phyloP scores from a whole-genome alignment of 106 monocot species.

The Platanthera guangdongensis region DNA sequence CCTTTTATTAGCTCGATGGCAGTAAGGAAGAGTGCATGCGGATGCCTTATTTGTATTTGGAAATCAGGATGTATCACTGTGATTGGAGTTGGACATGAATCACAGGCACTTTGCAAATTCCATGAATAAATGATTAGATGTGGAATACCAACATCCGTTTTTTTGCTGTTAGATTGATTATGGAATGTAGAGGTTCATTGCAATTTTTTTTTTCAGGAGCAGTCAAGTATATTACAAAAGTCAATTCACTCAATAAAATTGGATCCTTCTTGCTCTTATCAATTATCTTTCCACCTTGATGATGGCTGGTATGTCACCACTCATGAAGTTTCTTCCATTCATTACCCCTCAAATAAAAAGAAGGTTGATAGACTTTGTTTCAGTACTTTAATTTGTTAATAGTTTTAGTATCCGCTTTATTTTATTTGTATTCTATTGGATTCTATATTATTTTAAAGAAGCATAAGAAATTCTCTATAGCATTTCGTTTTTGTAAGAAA shows the following conservation, averaged over 20 bases:
- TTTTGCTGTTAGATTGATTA: background rate
- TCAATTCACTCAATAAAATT: conserved; percentile 72
- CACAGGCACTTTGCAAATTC: background rate
- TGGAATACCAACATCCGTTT: background rate
- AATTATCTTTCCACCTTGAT: conserved; percentile 93
- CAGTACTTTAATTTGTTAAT: background rate
- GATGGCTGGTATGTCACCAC: conserved; percentile 76
- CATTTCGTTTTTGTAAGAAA: conserved; percentile 2
- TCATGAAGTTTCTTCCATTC: background rate
- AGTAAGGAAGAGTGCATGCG: background rate
- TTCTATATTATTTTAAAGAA: background rate
- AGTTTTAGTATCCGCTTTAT: background rate
- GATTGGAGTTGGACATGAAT: background rate
- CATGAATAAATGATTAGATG: background rate
- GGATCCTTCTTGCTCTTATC: conserved; percentile 67
- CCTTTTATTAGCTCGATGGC: background rate
- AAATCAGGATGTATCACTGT: background rate
- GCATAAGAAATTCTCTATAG: background rate
- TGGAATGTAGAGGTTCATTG: background rate
- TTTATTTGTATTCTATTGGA: background rate
- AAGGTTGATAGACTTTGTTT: background rate
- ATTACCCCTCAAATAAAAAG: background rate
- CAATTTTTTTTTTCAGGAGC: conserved; percentile 49
- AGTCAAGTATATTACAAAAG: conserved; percentile 56
- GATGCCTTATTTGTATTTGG: background rate